Percentiles rank a stretch among this genome's conserved stretches.
phyloP scores from a whole-genome alignment of 768 basidiomycete genomes.

The Leccinum aurantiacum region DNA sequence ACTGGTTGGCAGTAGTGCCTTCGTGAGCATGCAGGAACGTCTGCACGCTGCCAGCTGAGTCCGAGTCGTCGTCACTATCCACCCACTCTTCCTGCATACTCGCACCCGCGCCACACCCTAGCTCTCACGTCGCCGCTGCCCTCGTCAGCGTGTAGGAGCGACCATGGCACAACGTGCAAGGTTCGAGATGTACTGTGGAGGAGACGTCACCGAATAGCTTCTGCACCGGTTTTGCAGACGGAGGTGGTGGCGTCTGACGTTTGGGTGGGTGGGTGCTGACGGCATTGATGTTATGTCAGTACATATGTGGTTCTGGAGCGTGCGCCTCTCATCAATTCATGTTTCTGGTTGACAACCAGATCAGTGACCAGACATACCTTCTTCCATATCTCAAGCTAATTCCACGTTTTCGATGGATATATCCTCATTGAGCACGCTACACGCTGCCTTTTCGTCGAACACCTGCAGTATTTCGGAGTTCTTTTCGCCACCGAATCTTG shows the following conservation, averaged over 20 bases:
- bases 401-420: slow-evolving; percentile 37
- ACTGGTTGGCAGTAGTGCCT: too few relatives aligned
- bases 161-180: background rate
- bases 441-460: slow-evolving; percentile 40
- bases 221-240: slow-evolving; percentile 18
- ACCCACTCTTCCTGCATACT: too few relatives aligned
- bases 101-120: too few relatives aligned
- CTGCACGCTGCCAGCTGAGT: too few relatives aligned
- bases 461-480: slow-evolving; percentile 37
- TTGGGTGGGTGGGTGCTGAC: slow-evolving; percentile 10
- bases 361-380: slow-evolving; percentile 40
- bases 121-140: too few relatives aligned
- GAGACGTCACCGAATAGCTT: slow-evolving; percentile 34
- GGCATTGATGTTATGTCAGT: background rate
- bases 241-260: slow-evolving; percentile 50
- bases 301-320: slow-evolving; percentile 49
- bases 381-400: slow-evolving; percentile 33
- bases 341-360: slow-evolving; percentile 15
- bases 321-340: slow-evolving; percentile 20
- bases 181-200: slow-evolving; percentile 30
- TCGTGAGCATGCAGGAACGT: too few relatives aligned
- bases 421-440: slow-evolving; percentile 46
- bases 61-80: too few relatives aligned
- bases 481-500: slow-evolving; percentile 50
- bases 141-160: too few relatives aligned